Evolutionary conservation across 148 eudicot genomes (phyloP).

Genomic region (Camellia japonica): DNA sequence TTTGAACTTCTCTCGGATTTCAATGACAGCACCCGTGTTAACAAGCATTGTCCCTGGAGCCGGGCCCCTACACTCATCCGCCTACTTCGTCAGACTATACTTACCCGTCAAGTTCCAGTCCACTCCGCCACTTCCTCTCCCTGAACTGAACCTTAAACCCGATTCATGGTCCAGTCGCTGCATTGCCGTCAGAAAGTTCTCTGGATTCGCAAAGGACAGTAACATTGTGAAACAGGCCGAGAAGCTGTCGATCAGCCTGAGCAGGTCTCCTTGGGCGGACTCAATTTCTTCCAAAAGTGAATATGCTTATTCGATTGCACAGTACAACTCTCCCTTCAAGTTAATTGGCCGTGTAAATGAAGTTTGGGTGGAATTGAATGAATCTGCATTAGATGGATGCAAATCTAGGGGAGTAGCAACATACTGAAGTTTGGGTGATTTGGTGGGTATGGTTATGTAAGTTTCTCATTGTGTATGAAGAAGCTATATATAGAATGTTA

Average conservation of each 20-base stretch:
- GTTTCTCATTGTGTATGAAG: not conserved
- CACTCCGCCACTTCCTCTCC: constrained; percentile 75
- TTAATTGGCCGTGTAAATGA: constrained; percentile 65
- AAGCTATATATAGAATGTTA: not conserved
- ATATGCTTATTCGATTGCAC: constrained; percentile 81
- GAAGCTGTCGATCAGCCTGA: constrained; percentile 67
- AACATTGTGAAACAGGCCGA: constrained; percentile 63
- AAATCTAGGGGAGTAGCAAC: constrained; percentile 36
- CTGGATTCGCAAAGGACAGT: constrained; percentile 69
- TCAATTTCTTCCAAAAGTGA: constrained; percentile 43
- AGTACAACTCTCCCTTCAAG: constrained; percentile 62
- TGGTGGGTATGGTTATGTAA: not conserved
- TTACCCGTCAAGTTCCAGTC: constrained; percentile 62
- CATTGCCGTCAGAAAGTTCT: constrained; percentile 72
- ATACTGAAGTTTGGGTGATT: constrained; percentile 22
- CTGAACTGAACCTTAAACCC: constrained; percentile 55
- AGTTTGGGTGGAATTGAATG: constrained; percentile 67
- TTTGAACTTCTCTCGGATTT: constrained; percentile 62
- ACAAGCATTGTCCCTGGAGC: constrained; percentile 74
- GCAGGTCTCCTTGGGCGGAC: constrained; percentile 67
- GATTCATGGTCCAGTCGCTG: constrained; percentile 59
- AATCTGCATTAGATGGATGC: constrained; percentile 44
- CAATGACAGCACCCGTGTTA: constrained; percentile 68
- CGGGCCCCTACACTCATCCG: constrained; percentile 70
- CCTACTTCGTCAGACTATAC: constrained; percentile 58